A percentile compares a stretch with the other conserved stretches of the same genome.
Conservation (phyloP, 2,329 filamentous ascomycete genomes). For the Talaromyces sp. region DNA sequence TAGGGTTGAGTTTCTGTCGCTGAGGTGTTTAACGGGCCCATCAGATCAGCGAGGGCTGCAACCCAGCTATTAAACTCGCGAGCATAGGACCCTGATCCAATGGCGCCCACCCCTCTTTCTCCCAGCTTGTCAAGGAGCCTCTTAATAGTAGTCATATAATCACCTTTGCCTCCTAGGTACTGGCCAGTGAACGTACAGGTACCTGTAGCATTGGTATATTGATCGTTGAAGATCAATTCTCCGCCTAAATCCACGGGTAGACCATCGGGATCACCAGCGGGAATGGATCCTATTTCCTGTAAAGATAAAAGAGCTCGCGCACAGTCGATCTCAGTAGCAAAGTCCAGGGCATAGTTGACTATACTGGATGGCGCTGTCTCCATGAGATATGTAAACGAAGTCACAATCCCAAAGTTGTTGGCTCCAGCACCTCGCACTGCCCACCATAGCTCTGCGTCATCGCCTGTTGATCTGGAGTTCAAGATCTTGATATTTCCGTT, state of each 20-base stretch:
- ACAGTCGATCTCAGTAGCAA: neutral
- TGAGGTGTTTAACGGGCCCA: neutral
- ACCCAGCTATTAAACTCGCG: neutral
- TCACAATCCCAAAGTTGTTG: neutral
- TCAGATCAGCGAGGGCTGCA: neutral
- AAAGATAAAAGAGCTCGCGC: neutral
- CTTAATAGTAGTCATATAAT: neutral
- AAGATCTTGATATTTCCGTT: neutral
- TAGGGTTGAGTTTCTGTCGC: neutral
- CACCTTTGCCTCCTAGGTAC: neutral
- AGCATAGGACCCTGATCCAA: neutral
- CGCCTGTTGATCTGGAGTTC: neutral
- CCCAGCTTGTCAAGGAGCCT: neutral
- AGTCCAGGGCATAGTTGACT: neutral
- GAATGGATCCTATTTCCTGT: neutral
- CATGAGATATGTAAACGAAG: neutral
- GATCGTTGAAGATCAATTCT: neutral
- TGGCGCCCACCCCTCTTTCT: neutral
- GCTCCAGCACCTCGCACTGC: neutral
- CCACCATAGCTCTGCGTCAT: neutral
- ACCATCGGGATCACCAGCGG: neutral
- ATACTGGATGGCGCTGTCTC: neutral
- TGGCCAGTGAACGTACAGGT: neutral
- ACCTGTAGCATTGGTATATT: neutral
- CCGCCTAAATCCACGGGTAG: neutral